phyloP scores from a whole-genome alignment of 192 early-diverging fungal species.

The Entomortierella beljakovae region DNA sequence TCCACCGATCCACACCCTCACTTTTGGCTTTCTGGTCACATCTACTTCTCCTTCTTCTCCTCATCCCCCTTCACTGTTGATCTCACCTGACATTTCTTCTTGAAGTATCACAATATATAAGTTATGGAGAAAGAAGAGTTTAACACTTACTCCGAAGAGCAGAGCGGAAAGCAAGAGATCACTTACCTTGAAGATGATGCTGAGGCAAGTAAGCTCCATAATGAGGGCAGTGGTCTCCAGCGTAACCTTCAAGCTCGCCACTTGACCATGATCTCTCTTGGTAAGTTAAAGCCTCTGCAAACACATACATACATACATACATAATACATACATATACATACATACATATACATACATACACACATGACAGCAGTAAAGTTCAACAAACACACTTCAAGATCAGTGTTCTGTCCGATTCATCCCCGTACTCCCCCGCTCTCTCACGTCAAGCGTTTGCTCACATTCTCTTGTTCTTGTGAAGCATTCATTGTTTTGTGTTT shows the following conservation, averaged over 20 bases:
- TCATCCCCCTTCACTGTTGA: no score
- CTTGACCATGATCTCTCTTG: slow-evolving; percentile 67
- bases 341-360: neutral
- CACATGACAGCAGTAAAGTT: neutral
- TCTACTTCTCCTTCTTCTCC: no score
- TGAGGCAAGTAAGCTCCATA: neutral
- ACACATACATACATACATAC: no score
- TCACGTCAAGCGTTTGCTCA: neutral
- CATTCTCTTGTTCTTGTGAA: neutral
- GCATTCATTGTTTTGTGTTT: slow-evolving; percentile 1
- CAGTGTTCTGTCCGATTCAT: neutral
- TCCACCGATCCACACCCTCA: no score
- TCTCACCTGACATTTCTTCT: no score
- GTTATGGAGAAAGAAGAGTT: no score
- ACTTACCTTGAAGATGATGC: slow-evolving; percentile 17
- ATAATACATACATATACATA: neutral
- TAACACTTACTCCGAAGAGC: neutral
- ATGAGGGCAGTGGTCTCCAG: slow-evolving; percentile 56
- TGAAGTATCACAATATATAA: no score
- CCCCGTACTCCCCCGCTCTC: neutral
- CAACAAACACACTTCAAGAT: neutral
- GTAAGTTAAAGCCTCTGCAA: slow-evolving; percentile 12
- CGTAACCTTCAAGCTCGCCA: slow-evolving; percentile 77
- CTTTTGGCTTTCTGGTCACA: no score
- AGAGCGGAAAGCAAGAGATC: neutral